These are phyloP conservation scores for Trametes elegans DNA, from an alignment of 768 basidiomycete genomes.

Conservation along the genomic window DNA sequence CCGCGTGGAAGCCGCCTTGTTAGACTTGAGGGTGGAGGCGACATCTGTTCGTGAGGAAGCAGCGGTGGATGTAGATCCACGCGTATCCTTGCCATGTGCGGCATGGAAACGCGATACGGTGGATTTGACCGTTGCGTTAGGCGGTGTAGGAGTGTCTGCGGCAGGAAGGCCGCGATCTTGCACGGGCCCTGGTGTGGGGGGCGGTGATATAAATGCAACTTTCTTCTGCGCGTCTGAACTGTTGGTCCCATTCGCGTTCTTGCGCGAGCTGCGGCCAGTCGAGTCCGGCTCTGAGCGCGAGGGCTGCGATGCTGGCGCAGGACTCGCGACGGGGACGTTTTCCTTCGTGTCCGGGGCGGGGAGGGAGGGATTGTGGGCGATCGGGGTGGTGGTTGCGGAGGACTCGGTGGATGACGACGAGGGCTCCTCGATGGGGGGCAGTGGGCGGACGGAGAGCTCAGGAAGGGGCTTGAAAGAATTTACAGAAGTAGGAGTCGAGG, in stretches of 20 bases:
- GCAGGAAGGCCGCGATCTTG: slow-evolving; percentile 52
- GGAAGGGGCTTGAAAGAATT: slow-evolving; percentile 70
- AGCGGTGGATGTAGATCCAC: slow-evolving; percentile 62
- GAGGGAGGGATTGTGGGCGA: slow-evolving; percentile 27
- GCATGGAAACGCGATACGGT: slow-evolving; percentile 77
- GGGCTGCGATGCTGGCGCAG: slow-evolving; percentile 18
- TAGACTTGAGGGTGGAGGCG: slow-evolving; percentile 39
- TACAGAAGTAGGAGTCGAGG: slow-evolving; percentile 44
- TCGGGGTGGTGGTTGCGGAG: slow-evolving; percentile 36
- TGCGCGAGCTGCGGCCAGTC: slow-evolving; percentile 37
- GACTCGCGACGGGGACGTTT: slow-evolving; percentile 19
- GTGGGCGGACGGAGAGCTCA: slow-evolving; percentile 51
- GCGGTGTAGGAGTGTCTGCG: slow-evolving; percentile 36
- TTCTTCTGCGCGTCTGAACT: slow-evolving; percentile 67
- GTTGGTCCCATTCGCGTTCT: slow-evolving; percentile 37
- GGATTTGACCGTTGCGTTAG: slow-evolving; percentile 49
- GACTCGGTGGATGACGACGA: slow-evolving; percentile 35
- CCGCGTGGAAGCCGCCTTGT: slow-evolving; percentile 58
- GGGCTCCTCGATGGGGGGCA: slow-evolving; percentile 48
- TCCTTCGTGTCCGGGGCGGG: slow-evolving; percentile 22
- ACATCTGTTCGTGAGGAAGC: slow-evolving; percentile 69
- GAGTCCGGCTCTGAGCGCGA: slow-evolving; percentile 32
- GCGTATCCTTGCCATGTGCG: slow-evolving; percentile 65
- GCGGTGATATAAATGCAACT: slow-evolving; percentile 84
- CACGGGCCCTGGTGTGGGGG: slow-evolving; percentile 59